Percentiles rank a stretch among this genome's conserved stretches.
Conservation (phyloP, 2,329 filamentous ascomycete genomes). For the Penicillium sp. region DNA sequence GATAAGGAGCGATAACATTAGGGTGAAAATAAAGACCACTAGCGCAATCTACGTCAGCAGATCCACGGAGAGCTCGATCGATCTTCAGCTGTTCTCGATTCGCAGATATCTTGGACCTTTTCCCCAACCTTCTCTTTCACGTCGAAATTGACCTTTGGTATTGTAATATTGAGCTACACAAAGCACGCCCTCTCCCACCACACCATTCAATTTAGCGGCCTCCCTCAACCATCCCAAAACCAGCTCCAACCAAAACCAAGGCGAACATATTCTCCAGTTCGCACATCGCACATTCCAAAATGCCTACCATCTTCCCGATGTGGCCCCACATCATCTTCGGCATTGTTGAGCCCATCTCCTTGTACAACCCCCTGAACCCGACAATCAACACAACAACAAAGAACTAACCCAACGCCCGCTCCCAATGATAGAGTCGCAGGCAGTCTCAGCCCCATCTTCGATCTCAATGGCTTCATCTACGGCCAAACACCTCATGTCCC, state of each 20-base stretch:
- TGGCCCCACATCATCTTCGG: constrained; percentile 68
- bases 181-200: neutral
- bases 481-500: constrained; percentile 56
- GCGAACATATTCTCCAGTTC: neutral
- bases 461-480: constrained; percentile 63
- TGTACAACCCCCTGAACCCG: constrained; percentile 67
- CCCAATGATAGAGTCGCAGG: constrained; percentile 55
- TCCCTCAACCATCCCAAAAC: neutral
- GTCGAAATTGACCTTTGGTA: too few relatives aligned
- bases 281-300: constrained; percentile 13
- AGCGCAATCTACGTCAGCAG: constrained; percentile 2
- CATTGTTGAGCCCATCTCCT: constrained; percentile 66
- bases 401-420: constrained; percentile 1
- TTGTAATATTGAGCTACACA: neutral
- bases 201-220: neutral
- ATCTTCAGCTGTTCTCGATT: neutral
- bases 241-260: neutral
- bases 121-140: too few relatives aligned
- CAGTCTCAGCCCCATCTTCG: constrained; percentile 56
- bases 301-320: constrained; percentile 56
- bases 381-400: constrained; percentile 1
- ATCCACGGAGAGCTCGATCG: neutral
- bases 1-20: constrained; percentile 3
- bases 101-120: neutral
- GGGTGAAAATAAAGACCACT: constrained; percentile 1